Base-by-base conservation (phyloP, 208 protist genomes). In the Acanthamoeba lenticulata region DNA sequence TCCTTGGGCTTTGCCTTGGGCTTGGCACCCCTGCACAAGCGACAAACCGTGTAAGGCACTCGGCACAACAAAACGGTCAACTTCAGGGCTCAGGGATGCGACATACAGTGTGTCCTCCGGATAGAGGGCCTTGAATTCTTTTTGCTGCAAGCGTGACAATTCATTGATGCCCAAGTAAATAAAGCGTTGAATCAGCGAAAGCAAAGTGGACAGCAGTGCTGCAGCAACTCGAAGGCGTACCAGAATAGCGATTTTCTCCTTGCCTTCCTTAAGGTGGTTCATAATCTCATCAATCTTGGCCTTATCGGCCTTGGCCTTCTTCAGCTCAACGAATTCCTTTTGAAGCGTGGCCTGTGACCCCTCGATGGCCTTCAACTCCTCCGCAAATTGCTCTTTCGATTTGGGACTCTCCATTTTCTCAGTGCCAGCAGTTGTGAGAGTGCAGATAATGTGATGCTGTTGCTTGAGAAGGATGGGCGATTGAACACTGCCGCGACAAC, bases 61-160 rank as follows among this genome's bases (percentile, higher is more conserved):
- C 34, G 38, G 19, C 24, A 11, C 24, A 60, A 32, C 21, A 88
- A 88, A 11, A 36, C 79, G 79, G 32, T 38, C n/a, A n/a, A n/a
- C n/a, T n/a, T n/a, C n/a, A n/a, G n/a, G n/a, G n/a, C n/a, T 32
- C 13, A 40, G 49, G n/a, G 19, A 49, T 9, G n/a, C n/a, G 5
- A 38, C 47, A 38, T 88, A 74, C 60, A 67, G 60, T 62, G 45
- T 36, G 27, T 85, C 90, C 21, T 79, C 45, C 1, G 69, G 90
- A 27, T 47, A 85, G 15, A 93, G 90, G 13, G 83, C 7, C 55
- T 90, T 90, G 52, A 69, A 69, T 21, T 72, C 83, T 90, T 90
- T 90, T 90, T 90, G 52, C 90, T 77, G 60, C n/a, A n/a, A n/a
- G n/a, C n/a, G n/a, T n/a, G n/a, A n/a, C n/a, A 92, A 45, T 44